These are phyloP conservation scores for Prunus kanzakura DNA, from an alignment of 306 rosid species.

Conservation along the genomic window DNA sequence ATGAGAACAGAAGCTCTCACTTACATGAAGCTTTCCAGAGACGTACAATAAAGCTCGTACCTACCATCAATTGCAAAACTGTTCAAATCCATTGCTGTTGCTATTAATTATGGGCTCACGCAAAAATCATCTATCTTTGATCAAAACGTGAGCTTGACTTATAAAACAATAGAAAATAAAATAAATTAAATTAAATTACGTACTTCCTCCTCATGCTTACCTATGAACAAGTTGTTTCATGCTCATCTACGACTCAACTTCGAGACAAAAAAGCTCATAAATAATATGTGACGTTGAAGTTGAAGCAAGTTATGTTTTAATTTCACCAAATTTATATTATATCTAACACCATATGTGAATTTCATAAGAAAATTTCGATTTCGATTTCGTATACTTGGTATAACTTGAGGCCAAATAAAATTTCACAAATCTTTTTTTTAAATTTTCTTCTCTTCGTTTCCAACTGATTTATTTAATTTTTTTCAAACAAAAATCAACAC, in stretches of 20 bases:
- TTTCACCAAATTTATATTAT: not conserved
- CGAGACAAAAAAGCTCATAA: constrained; percentile 8
- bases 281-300: constrained; percentile 2
- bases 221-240: not conserved
- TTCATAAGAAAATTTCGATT: not conserved
- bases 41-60: no score
- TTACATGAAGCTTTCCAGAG: no score
- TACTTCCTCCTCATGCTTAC: not conserved
- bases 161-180: not conserved
- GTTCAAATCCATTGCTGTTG: no score
- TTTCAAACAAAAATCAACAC: not conserved
- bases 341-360: not conserved
- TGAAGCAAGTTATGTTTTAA: not conserved
- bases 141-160: no score
- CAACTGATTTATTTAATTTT: not conserved
- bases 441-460: not conserved
- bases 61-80: no score
- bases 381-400: not conserved
- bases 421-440: not conserved
- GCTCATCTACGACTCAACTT: not conserved
- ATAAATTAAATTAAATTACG: no score
- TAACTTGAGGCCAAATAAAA: not conserved
- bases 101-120: no score
- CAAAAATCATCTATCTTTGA: no score
- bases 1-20: no score